Evolutionary conservation across 345 rosid species (phyloP).

Genomic region (Hibiscus trionum): DNA sequence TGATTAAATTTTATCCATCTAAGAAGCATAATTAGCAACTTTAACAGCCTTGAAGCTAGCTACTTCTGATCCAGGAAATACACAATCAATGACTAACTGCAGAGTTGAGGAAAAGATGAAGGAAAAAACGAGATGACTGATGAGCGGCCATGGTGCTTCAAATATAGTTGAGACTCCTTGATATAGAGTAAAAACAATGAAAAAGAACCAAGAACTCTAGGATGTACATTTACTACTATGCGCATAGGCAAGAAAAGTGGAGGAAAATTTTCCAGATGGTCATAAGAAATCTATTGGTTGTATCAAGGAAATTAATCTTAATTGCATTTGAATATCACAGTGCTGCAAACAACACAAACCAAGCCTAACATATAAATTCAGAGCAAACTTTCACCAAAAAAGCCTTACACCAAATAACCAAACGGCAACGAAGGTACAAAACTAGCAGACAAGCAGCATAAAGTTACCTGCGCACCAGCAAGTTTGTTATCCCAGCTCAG

Average conservation of each 20-base stretch:
- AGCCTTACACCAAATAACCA: neutral
- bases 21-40: neutral
- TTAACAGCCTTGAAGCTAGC: neutral
- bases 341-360: neutral
- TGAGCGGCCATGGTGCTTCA: neutral
- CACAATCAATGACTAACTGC: neutral
- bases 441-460: constrained; percentile 3
- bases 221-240: neutral
- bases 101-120: neutral
- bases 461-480: constrained; percentile 81
- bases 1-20: neutral
- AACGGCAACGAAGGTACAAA: constrained; percentile 27
- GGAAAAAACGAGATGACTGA: neutral
- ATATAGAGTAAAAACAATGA: constrained; percentile 16
- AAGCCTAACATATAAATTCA: neutral
- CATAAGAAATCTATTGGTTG: neutral
- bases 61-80: neutral
- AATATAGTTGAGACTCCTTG: neutral
- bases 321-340: neutral
- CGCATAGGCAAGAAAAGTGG: neutral
- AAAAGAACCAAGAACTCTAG: constrained; percentile 23
- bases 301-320: neutral
- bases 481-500: constrained; percentile 99
- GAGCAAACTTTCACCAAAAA: neutral
- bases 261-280: neutral